Conservation (phyloP, 1,284 basidiomycete genomes). For the Malassezia equina region DNA sequence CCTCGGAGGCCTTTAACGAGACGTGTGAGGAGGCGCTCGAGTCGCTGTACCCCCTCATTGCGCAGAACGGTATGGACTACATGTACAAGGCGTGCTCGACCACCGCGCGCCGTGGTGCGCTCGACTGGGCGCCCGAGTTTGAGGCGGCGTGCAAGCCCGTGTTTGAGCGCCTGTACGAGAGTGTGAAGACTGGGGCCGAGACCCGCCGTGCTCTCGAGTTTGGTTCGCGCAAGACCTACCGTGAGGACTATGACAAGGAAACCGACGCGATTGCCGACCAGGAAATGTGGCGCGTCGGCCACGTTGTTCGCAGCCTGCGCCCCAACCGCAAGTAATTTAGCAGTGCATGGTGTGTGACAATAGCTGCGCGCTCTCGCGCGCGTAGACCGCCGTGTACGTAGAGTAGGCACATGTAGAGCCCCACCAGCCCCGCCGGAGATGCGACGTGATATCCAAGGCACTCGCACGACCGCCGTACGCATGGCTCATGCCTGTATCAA, state of each 20-base stretch:
- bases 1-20: conserved; percentile 99
- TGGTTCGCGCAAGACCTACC: conserved; percentile 85
- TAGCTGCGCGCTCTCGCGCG: neutral
- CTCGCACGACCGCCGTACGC: conserved; percentile 42
- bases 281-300: conserved; percentile 67
- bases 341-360: neutral
- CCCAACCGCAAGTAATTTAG: conserved; percentile 25
- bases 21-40: conserved; percentile 94
- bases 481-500: conserved; percentile 42
- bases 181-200: conserved; percentile 87
- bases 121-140: conserved; percentile 99
- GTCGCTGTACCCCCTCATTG: conserved; percentile 93
- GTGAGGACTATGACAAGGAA: conserved; percentile 85
- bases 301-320: conserved; percentile 41
- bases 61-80: conserved; percentile 96
- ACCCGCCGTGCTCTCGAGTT: conserved; percentile 93
- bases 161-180: conserved; percentile 89
- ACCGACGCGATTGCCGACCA: conserved; percentile 88
- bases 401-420: neutral
- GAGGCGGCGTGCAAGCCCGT: conserved; percentile 85
- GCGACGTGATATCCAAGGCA: conserved; percentile 20
- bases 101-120: conserved; percentile 92
- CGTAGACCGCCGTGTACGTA: neutral
- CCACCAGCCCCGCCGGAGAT: neutral
- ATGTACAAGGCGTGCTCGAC: conserved; percentile 94